A percentile compares a stretch with the other conserved stretches of the same genome.
Conservation (phyloP, 1,139 yeast genomes). For the Diutina siamensis region DNA sequence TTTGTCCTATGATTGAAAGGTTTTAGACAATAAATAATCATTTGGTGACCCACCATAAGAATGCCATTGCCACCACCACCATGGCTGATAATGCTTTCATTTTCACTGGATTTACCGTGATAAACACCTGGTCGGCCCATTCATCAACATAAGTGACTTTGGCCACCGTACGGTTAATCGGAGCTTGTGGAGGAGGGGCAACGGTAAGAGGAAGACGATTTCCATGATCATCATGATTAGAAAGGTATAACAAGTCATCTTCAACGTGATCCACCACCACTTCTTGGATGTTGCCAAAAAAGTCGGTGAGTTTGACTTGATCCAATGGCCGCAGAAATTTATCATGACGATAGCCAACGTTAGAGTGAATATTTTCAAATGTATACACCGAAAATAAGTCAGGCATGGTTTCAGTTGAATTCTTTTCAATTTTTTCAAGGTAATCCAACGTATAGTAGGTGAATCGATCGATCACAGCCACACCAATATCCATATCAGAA, state of each 20-base stretch:
- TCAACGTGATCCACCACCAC: constrained; percentile 56
- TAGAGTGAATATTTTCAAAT: constrained; percentile 76
- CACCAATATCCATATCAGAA: constrained; percentile 92
- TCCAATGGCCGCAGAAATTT: constrained; percentile 55
- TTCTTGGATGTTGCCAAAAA: constrained; percentile 87
- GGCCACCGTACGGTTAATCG: neutral
- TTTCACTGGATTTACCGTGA: neutral
- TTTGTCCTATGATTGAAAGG: too few relatives aligned
- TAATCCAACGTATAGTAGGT: constrained; percentile 87
- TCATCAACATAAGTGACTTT: neutral
- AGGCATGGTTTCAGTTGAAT: constrained; percentile 62
- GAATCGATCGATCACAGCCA: constrained; percentile 93
- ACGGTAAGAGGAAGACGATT: neutral
- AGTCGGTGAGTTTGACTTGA: constrained; percentile 77
- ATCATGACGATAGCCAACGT: constrained; percentile 84
- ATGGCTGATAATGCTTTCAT: neutral
- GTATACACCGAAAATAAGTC: constrained; percentile 80
- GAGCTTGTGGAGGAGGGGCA: neutral
- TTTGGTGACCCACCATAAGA: constrained; percentile 1
- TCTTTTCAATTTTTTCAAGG: constrained; percentile 68
- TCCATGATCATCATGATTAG: constrained; percentile 18
- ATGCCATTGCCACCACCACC: neutral
- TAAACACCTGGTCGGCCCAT: neutral
- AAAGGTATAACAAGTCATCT: constrained; percentile 27
- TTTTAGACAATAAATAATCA: neutral